phyloP scores from a whole-genome alignment of 2,329 filamentous ascomycete genomes.

The Coniochaeta sp. region DNA sequence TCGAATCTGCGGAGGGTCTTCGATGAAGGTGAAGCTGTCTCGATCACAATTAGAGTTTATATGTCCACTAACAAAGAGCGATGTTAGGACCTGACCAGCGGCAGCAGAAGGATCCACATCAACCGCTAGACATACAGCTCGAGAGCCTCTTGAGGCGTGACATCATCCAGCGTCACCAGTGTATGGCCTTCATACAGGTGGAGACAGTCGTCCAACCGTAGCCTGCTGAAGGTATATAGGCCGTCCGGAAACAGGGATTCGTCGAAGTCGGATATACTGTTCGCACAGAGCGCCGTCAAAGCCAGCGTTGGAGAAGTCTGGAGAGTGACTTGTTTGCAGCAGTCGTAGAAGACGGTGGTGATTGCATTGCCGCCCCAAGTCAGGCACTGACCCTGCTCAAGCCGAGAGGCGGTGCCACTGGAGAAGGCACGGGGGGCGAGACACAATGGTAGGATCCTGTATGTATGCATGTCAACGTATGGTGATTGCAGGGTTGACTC shows the following conservation, averaged over 20 bases:
- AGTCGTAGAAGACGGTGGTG: background rate
- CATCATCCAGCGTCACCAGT: background rate
- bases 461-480: background rate
- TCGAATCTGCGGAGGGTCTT: background rate
- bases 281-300: background rate
- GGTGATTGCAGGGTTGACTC: background rate
- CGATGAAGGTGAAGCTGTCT: background rate
- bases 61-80: background rate
- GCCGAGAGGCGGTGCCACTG: background rate
- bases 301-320: background rate
- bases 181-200: background rate
- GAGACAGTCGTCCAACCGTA: background rate
- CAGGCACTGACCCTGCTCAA: background rate
- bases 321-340: background rate
- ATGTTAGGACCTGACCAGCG: background rate
- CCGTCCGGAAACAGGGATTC: background rate
- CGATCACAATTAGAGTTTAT: background rate
- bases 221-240: background rate
- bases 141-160: background rate
- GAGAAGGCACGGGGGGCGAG: background rate
- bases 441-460: background rate
- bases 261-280: background rate
- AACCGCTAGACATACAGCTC: background rate
- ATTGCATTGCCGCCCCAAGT: background rate
- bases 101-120: background rate